Percentiles rank a stretch among this genome's conserved stretches.
These are phyloP conservation scores for Mycena amicta DNA, from an alignment of 768 basidiomycete species.

Conservation along the genomic window DNA sequence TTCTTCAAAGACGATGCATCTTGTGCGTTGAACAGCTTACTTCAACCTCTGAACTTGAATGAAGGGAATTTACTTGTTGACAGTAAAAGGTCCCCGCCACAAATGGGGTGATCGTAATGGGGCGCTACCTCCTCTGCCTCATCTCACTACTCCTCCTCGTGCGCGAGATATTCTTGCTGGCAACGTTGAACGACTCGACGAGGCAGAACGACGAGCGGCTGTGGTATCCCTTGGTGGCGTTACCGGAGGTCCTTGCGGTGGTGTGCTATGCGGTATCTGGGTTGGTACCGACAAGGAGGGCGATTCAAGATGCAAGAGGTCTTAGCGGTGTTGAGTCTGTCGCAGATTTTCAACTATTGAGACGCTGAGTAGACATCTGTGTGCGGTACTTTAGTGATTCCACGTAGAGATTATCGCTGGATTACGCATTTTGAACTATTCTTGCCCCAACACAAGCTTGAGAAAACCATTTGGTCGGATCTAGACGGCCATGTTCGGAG, in stretches of 20 bases:
- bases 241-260: conserved; percentile 35
- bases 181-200: conserved; percentile 16
- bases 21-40: not conserved
- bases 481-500: too few species aligned
- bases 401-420: too few species aligned
- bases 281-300: too few species aligned
- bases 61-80: conserved; percentile 6
- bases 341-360: too few species aligned
- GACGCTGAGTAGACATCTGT: too few species aligned
- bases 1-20: not conserved
- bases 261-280: conserved; percentile 31
- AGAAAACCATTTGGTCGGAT: too few species aligned
- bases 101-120: conserved; percentile 33
- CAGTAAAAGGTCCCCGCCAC: too few species aligned
- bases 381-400: too few species aligned
- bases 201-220: conserved; percentile 30
- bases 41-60: not conserved
- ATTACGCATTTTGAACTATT: too few species aligned
- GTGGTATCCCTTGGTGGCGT: conserved; percentile 35
- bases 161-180: conserved; percentile 34
- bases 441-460: too few species aligned
- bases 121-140: conserved; percentile 30
- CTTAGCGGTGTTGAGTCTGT: too few species aligned
- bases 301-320: too few species aligned
- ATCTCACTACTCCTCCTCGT: conserved; percentile 29